These are phyloP conservation scores for Paramecium octaurelia DNA, from an alignment of 73 alveolate genomes.

Conservation along the genomic window DNA sequence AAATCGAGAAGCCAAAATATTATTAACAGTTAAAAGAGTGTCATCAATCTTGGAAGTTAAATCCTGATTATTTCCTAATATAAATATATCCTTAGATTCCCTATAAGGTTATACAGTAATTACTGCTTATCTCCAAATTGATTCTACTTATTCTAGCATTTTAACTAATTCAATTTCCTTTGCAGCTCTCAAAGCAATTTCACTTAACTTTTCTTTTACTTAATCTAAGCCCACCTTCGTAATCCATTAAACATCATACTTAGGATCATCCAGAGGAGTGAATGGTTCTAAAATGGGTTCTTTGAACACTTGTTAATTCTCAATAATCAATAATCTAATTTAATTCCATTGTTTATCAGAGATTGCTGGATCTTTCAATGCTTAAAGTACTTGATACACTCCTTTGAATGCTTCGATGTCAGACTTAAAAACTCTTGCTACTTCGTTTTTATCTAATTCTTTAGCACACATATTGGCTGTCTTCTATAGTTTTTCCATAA, in stretches of 20 bases:
- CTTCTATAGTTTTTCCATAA: conserved; percentile 71
- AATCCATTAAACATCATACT: conserved; percentile 56
- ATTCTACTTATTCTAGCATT: conserved; percentile 62
- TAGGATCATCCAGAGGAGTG: conserved; percentile 44
- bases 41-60: conserved; percentile 64
- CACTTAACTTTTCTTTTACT: conserved; percentile 62
- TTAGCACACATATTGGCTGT: conserved; percentile 67
- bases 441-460: conserved; percentile 74
- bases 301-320: conserved; percentile 19
- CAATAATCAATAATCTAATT: conserved; percentile 32
- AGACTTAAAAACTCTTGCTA: conserved; percentile 69
- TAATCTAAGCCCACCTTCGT: conserved; percentile 34
- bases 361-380: conserved; percentile 62
- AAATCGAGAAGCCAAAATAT: conserved; percentile 62
- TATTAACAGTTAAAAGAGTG: conserved; percentile 59
- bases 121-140: conserved; percentile 52
- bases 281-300: conserved; percentile 34
- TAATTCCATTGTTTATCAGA: conserved; percentile 61
- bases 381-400: conserved; percentile 76
- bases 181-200: conserved; percentile 63
- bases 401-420: conserved; percentile 71
- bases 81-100: conserved; percentile 48
- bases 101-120: conserved; percentile 56
- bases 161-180: conserved; percentile 63
- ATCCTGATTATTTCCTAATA: conserved; percentile 62